Conservation (phyloP, 1,139 yeast species). For the Zygoascus sp. region DNA sequence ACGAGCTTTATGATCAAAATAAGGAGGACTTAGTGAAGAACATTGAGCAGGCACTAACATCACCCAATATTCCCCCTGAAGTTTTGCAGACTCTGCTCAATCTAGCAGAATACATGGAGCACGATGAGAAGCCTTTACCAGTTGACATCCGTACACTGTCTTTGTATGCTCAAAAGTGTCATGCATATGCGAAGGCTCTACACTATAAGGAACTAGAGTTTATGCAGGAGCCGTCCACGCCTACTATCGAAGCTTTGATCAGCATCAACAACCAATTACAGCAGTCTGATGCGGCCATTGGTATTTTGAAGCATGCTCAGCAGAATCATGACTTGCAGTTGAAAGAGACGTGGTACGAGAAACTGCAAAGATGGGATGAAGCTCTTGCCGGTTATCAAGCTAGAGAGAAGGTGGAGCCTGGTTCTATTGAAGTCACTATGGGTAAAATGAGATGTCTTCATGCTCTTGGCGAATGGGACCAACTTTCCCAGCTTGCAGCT, state of each 20-base stretch:
- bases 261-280: slow-evolving; percentile 91
- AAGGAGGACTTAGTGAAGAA: slow-evolving; percentile 88
- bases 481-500: slow-evolving; percentile 76
- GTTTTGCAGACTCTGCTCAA: slow-evolving; percentile 85
- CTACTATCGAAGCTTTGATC: slow-evolving; percentile 87
- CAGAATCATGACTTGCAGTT: slow-evolving; percentile 86
- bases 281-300: slow-evolving; percentile 97
- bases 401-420: slow-evolving; percentile 43
- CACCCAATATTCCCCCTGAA: slow-evolving; percentile 94
- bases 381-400: slow-evolving; percentile 85
- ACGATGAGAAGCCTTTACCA: slow-evolving; percentile 90
- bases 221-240: slow-evolving; percentile 86
- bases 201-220: slow-evolving; percentile 95
- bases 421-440: slow-evolving; percentile 71
- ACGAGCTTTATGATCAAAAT: slow-evolving; percentile 83
- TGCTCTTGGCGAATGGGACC: slow-evolving; percentile 98
- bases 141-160: slow-evolving; percentile 86
- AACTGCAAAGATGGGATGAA: slow-evolving; percentile 96
- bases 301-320: slow-evolving; percentile 93
- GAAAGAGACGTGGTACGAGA: slow-evolving; percentile 97
- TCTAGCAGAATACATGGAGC: slow-evolving; percentile 95
- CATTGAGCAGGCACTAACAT: slow-evolving; percentile 78
- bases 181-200: slow-evolving; percentile 94
- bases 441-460: slow-evolving; percentile 98
- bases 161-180: slow-evolving; percentile 90